Percentiles rank a stretch among this genome's conserved stretches.
Conservation (phyloP, 2,329 filamentous ascomycete genomes). For the Macroventuria anomochaeta region DNA sequence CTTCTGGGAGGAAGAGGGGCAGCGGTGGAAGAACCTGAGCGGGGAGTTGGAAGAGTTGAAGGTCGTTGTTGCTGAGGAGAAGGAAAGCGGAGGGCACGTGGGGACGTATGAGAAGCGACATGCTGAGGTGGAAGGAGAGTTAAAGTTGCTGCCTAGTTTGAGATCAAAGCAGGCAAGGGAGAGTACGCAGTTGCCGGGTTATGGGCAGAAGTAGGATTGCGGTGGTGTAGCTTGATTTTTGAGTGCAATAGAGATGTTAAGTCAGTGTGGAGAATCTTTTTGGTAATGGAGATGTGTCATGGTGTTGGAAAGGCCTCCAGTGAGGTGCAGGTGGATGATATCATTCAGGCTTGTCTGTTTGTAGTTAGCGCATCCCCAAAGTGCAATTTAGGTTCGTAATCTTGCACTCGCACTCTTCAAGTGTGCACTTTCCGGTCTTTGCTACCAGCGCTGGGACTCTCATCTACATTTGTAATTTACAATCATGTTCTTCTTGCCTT, state of each 20-base stretch:
- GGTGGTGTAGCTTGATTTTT: not conserved
- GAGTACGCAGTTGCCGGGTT: not conserved
- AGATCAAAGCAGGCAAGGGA: conserved; percentile 1
- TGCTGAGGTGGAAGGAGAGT: conserved; percentile 10
- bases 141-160: conserved; percentile 2
- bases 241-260: not conserved
- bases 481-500: no score
- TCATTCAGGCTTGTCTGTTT: not conserved
- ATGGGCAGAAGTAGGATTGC: not conserved
- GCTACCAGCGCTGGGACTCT: not conserved
- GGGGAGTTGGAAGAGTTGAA: conserved; percentile 10
- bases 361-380: not conserved
- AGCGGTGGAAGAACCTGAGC: conserved; percentile 3
- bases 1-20: conserved; percentile 13
- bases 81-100: not conserved
- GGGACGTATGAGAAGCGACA: conserved; percentile 13
- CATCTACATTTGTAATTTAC: no score
- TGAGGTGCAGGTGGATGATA: not conserved
- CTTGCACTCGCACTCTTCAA: not conserved
- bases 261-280: not conserved
- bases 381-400: conserved; percentile 8
- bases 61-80: conserved; percentile 4
- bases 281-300: no score
- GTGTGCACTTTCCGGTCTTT: not conserved
- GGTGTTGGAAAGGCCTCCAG: no score